Base-by-base conservation (phyloP, 2,329 filamentous ascomycete species). In the Cladosporium cucumerinum region DNA sequence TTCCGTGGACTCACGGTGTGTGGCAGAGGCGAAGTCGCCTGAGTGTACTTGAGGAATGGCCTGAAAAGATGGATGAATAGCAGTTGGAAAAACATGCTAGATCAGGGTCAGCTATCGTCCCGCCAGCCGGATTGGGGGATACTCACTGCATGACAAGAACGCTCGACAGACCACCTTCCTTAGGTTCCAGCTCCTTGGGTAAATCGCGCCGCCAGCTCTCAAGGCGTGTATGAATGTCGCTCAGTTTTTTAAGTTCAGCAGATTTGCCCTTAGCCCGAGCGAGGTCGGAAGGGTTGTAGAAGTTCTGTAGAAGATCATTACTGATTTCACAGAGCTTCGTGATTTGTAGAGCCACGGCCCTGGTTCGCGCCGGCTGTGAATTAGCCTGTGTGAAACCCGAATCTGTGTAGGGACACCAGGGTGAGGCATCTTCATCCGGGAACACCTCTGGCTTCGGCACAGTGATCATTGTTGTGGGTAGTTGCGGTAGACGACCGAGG, bases 21-120 rank as follows among this genome's bases (percentile, higher is more conserved):
- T 3, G 93, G 94, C 1, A 97, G 84, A 0, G 93, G 94, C 0
- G 93, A 97, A 1, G 88, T 89, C 7, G 86, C 81, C 57, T 90
- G 92, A 3, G 87, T 89, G 74, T 97, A 98, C 76, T 95, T 97
- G 59, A 98, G 84, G 74, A 98, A 98, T 0, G 95, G 94, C 5
- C 94, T 88, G 81, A 97, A 98, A 5, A 98, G 87, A 73, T 98
- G 93, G 66, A 98, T 96, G 74, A 96, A 96, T 55, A 97, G 87
- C 0, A 98, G 84, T 73, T 98, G 93, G 77, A 94, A 97, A 78
- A 98, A 97, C 93, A 98, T 98, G 80, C 93, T 97, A 72, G 25
- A 5, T 25, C 18, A 30, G 4, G 18, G 52, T 78, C 66, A 77
- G 77, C n/a, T 18, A 6, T 61, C 2, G 28, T n/a, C 5, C 16